Conservation (phyloP, 192 early-diverging fungal genomes). For the Jimgerdemannia lactiflua region DNA sequence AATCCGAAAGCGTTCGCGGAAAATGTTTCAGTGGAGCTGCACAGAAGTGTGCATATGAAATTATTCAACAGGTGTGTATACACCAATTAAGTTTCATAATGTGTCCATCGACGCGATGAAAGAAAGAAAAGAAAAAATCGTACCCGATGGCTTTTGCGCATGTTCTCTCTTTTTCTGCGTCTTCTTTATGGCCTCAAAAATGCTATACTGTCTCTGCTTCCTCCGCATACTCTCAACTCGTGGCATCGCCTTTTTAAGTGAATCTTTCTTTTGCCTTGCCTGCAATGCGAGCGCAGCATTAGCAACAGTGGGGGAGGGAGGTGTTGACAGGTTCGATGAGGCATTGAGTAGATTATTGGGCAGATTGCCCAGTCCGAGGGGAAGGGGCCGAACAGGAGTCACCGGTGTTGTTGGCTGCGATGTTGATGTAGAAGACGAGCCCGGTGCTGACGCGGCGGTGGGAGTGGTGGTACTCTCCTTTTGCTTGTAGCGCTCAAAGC, state of each 20-base stretch:
- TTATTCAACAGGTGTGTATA: no score
- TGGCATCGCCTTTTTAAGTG: conserved; percentile 23
- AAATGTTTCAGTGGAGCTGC: no score
- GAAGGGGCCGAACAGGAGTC: not conserved
- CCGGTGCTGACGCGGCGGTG: not conserved
- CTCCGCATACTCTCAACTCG: conserved; percentile 10
- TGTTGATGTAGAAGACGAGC: not conserved
- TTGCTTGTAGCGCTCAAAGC: conserved; percentile 56
- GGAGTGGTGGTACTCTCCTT: conserved; percentile 36
- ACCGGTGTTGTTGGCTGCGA: not conserved
- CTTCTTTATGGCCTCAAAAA: conserved; percentile 62
- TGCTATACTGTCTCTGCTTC: conserved; percentile 45
- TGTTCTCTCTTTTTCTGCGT: conserved; percentile 56
- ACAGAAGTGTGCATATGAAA: no score
- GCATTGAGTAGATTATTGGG: conserved; percentile 8
- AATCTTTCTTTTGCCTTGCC: conserved; percentile 39
- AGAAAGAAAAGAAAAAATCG: not conserved
- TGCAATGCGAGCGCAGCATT: conserved; percentile 15
- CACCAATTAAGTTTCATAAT: not conserved
- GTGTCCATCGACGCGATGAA: not conserved
- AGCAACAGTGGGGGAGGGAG: conserved; percentile 17
- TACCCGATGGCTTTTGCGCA: conserved; percentile 32
- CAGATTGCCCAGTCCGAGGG: not conserved
- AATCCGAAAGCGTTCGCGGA: not conserved
- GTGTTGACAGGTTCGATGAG: conserved; percentile 24